Percentiles rank a stretch among this genome's conserved stretches.
Conservation (phyloP, 305 asterid species). For the Fraxinus dipetala region DNA sequence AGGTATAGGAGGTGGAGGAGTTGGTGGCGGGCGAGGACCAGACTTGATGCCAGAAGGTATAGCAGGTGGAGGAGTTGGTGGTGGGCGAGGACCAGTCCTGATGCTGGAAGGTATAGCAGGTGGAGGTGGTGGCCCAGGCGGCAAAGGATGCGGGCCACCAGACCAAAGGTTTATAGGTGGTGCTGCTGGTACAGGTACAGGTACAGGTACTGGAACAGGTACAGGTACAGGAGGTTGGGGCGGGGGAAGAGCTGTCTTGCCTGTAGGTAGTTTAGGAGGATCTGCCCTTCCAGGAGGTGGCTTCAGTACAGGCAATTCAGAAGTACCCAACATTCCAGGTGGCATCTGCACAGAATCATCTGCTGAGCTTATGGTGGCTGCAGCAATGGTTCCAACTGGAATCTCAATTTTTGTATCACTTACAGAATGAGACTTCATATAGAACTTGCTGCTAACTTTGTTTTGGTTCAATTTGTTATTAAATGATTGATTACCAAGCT, state of each 20-base stretch:
- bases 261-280: slow-evolving; percentile 12
- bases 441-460: slow-evolving; percentile 16
- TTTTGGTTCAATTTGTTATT: slow-evolving; percentile 14
- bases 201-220: not conserved
- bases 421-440: slow-evolving; percentile 11
- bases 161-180: not conserved
- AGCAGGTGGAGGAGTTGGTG: slow-evolving; percentile 32
- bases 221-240: slow-evolving; percentile 26
- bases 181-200: slow-evolving; percentile 18
- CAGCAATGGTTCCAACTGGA: slow-evolving; percentile 31
- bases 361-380: slow-evolving; percentile 21
- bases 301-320: slow-evolving; percentile 40
- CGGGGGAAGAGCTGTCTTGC: slow-evolving; percentile 6
- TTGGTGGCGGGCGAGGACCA: not conserved
- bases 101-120: slow-evolving; percentile 16
- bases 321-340: slow-evolving; percentile 23
- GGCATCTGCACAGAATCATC: slow-evolving; percentile 31
- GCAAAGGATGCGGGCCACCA: not conserved
- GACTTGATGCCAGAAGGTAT: slow-evolving; percentile 21
- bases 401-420: slow-evolving; percentile 31
- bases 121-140: slow-evolving; percentile 25
- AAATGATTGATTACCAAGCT: slow-evolving; percentile 26
- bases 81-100: slow-evolving; percentile 26
- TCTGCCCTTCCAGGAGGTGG: slow-evolving; percentile 43
- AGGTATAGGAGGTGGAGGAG: slow-evolving; percentile 13